These are phyloP conservation scores for Volvox carteri DNA, from an alignment of 163 green algal species.

Conservation along the genomic window DNA sequence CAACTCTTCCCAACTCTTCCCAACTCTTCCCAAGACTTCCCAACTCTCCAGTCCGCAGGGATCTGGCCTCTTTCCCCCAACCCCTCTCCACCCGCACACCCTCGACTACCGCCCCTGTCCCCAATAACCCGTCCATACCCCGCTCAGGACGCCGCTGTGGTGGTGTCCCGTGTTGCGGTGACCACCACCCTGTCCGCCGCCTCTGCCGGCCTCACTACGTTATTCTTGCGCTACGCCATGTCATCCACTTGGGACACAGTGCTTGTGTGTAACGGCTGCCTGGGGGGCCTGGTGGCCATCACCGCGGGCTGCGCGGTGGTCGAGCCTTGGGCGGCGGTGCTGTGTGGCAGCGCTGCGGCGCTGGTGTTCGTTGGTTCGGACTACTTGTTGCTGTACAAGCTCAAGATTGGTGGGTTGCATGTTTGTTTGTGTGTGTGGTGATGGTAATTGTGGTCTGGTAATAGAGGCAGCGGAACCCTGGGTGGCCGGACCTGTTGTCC, in stretches of 20 bases:
- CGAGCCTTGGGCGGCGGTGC: constrained; percentile 87
- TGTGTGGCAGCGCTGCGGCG: constrained; percentile 82
- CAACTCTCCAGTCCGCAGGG: too few relatives aligned
- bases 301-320: constrained; percentile 80
- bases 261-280: constrained; percentile 46
- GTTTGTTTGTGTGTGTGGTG: background rate
- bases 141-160: background rate
- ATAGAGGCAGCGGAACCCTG: too few relatives aligned
- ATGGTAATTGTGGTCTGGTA: too few relatives aligned
- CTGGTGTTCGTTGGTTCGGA: constrained; percentile 58
- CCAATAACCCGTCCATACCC: background rate
- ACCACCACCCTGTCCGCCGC: constrained; percentile 89
- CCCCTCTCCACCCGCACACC: background rate
- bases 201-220: constrained; percentile 72
- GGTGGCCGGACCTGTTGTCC: too few relatives aligned
- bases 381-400: constrained; percentile 49
- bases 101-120: background rate
- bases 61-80: background rate
- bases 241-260: constrained; percentile 66
- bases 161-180: constrained; percentile 68
- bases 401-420: constrained; percentile 54
- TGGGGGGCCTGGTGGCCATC: constrained; percentile 70
- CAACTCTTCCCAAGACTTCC: too few relatives aligned
- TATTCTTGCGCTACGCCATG: constrained; percentile 66
- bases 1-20: background rate